Conservation (phyloP, 192 early-diverging fungal species). For the Coemansia sp. region DNA sequence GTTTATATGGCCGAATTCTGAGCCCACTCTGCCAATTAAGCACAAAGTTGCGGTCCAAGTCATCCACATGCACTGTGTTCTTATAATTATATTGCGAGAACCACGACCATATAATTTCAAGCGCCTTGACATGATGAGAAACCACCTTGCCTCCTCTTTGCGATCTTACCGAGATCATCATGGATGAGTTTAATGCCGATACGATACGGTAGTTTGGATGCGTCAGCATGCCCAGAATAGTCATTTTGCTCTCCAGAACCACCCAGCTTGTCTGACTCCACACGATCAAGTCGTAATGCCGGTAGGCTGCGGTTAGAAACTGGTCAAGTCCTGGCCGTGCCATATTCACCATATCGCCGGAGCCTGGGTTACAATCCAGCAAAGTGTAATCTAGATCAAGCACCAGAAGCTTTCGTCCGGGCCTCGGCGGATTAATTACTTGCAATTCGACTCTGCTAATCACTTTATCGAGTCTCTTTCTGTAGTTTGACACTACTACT, state of each 20-base stretch:
- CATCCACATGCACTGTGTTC: conserved; percentile 73
- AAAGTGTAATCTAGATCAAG: conserved; percentile 79
- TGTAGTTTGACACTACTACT: conserved; percentile 15
- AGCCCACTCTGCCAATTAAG: conserved; percentile 68
- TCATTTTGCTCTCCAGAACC: conserved; percentile 72
- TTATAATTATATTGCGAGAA: conserved; percentile 49
- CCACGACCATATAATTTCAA: conserved; percentile 64
- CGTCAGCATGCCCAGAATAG: conserved; percentile 63
- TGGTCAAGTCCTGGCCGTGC: conserved; percentile 64
- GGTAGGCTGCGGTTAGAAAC: conserved; percentile 62
- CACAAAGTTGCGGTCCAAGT: conserved; percentile 72
- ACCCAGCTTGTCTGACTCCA: conserved; percentile 78
- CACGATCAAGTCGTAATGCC: conserved; percentile 71
- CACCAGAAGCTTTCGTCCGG: conserved; percentile 64
- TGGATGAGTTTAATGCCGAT: conserved; percentile 65
- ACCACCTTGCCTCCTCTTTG: conserved; percentile 55
- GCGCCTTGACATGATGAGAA: conserved; percentile 68
- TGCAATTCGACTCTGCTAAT: conserved; percentile 14
- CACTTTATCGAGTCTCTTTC: conserved; percentile 8
- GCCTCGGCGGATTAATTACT: conserved; percentile 32
- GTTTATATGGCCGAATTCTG: conserved; percentile 66
- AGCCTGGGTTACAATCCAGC: conserved; percentile 66
- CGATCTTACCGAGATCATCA: conserved; percentile 66
- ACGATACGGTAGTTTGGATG: conserved; percentile 66
- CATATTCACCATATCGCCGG: conserved; percentile 60